phyloP scores from a whole-genome alignment of 208 protist species.

The Trichomonas gallinae region DNA sequence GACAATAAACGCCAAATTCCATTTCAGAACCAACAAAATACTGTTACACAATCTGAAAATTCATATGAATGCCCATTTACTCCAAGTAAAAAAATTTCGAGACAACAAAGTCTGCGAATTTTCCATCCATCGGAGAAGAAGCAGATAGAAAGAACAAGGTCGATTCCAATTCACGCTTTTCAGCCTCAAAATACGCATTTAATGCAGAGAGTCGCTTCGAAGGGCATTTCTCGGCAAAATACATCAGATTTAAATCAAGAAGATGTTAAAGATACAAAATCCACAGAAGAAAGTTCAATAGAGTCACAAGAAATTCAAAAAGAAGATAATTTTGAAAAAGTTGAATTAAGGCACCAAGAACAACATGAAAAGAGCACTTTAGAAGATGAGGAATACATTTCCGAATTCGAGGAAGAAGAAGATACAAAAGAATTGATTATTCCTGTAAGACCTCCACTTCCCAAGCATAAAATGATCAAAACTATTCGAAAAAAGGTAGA shows the following conservation, averaged over 20 bases:
- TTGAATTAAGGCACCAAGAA: no score
- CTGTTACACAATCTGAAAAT: background rate
- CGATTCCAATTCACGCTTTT: background rate
- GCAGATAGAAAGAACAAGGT: background rate
- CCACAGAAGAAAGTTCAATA: background rate
- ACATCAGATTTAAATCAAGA: background rate
- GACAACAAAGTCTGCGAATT: background rate
- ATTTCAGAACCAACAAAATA: background rate
- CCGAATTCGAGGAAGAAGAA: background rate
- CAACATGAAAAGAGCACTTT: no score
- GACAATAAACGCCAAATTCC: background rate
- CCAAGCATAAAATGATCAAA: background rate
- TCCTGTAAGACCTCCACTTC: background rate
- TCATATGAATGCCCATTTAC: background rate
- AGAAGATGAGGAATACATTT: background rate
- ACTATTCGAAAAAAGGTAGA: background rate
- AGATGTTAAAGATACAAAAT: background rate
- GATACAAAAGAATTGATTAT: background rate
- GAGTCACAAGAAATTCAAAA: background rate
- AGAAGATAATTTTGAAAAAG: no score
- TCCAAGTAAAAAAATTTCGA: background rate
- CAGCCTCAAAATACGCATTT: background rate
- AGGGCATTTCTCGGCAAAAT: background rate
- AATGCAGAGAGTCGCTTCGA: background rate
- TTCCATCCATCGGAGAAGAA: background rate